Evolutionary conservation across 495 filamentous ascomycete species (phyloP).

Genomic region (Tuber melanosporum): DNA sequence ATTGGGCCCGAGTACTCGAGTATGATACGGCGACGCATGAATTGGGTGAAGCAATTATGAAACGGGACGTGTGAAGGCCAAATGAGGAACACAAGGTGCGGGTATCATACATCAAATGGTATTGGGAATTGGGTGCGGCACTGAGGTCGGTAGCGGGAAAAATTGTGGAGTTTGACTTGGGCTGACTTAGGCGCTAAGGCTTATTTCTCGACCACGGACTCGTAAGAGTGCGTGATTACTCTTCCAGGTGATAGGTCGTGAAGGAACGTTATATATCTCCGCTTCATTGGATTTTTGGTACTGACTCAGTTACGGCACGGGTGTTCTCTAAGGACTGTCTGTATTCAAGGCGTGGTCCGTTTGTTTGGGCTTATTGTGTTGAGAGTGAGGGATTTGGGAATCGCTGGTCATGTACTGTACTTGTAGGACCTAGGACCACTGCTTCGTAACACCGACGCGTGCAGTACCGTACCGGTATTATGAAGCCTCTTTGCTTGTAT

Average conservation of each 20-base stretch:
- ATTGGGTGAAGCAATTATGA: not conserved
- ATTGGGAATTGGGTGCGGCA: not conserved
- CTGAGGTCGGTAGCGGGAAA: not conserved
- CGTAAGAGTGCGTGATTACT: too few relatives aligned
- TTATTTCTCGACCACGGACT: not conserved
- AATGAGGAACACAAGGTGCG: not conserved
- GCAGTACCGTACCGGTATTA: not conserved
- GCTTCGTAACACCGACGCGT: not conserved
- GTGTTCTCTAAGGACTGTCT: not conserved
- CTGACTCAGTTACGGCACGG: not conserved
- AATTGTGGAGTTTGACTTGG: not conserved
- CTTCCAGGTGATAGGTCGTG: not conserved
- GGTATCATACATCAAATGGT: not conserved
- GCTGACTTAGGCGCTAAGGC: not conserved
- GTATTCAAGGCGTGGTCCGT: not conserved
- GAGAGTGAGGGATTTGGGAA: not conserved
- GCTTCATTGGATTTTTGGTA: not conserved
- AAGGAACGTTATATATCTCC: not conserved
- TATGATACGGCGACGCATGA: not conserved
- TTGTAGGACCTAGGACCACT: not conserved
- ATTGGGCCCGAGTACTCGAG: not conserved
- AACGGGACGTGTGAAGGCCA: not conserved
- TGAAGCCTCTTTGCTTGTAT: not conserved
- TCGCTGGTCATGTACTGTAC: not conserved
- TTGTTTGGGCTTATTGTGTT: not conserved